phyloP scores from a whole-genome alignment of 2,329 filamentous ascomycete genomes.

The Orbilia oligospora region DNA sequence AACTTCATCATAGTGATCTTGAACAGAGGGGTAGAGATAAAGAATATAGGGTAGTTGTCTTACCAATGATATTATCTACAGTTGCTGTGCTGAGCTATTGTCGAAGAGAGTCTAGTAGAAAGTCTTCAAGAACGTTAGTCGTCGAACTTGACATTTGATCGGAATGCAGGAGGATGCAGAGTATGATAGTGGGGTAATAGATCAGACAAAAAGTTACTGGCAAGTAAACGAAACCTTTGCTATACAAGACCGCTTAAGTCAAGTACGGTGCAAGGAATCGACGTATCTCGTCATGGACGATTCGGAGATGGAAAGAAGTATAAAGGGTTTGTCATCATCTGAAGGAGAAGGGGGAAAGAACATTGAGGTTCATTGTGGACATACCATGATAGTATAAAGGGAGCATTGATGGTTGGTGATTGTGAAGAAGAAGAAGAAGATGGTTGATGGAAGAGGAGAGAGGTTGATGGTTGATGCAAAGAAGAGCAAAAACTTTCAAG shows the following conservation, averaged over 20 bases:
- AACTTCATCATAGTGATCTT: conserved; percentile 62
- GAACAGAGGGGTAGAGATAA: not conserved
- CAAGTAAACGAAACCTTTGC: conserved; percentile 62
- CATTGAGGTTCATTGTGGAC: conserved; percentile 7
- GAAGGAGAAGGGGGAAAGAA: not conserved
- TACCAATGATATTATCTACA: conserved; percentile 30
- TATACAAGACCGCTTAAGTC: conserved; percentile 39
- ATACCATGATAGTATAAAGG: conserved; percentile 22
- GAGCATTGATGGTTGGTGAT: conserved; percentile 32
- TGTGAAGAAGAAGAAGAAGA: not conserved
- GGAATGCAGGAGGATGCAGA: not conserved
- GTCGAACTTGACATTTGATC: not conserved
- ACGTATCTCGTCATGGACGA: conserved; percentile 64
- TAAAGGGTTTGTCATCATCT: conserved; percentile 59
- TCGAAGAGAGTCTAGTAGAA: conserved; percentile 22
- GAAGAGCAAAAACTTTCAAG: not conserved
- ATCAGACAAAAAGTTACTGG: conserved; percentile 65
- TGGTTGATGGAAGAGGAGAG: not conserved
- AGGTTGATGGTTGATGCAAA: conserved; percentile 5
- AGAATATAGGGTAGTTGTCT: conserved; percentile 16
- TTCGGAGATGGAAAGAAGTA: conserved; percentile 65
- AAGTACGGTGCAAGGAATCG: conserved; percentile 35
- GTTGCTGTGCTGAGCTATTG: not conserved
- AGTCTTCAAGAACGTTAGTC: conserved; percentile 36
- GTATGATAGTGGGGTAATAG: conserved; percentile 13